These are phyloP conservation scores for Ilex paraguariensis DNA, from an alignment of 305 asterid genomes.

Conservation along the genomic window DNA sequence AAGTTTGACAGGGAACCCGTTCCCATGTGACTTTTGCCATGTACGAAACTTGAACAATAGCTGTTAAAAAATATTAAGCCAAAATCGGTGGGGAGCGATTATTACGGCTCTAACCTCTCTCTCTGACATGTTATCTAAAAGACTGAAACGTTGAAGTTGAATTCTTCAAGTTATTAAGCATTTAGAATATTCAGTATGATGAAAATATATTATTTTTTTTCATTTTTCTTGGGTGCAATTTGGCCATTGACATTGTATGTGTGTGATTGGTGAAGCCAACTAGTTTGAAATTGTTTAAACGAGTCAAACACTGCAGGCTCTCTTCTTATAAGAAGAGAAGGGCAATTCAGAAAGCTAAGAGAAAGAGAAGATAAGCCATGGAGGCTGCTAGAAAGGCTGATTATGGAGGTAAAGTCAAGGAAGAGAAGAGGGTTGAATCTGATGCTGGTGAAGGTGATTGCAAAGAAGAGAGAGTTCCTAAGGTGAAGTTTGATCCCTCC, in stretches of 20 bases:
- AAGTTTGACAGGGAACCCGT: conserved; percentile 36
- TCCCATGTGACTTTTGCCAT: conserved; percentile 20
- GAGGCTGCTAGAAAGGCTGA: conserved; percentile 36
- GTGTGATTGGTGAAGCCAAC: conserved; percentile 40
- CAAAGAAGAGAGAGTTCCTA: conserved; percentile 31
- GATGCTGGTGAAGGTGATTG: conserved; percentile 39
- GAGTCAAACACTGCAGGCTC: conserved; percentile 64
- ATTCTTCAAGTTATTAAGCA: conserved; percentile 4
- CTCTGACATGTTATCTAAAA: conserved; percentile 15
- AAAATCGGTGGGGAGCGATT: not conserved
- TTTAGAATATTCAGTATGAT: too few species aligned
- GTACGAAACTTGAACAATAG: conserved; percentile 11
- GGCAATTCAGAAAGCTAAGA: conserved; percentile 20
- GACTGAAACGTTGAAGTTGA: conserved; percentile 30
- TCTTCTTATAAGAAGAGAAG: conserved; percentile 29
- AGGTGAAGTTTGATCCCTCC: conserved; percentile 34
- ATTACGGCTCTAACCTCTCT: conserved; percentile 20
- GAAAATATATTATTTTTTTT: too few species aligned
- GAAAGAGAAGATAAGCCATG: conserved; percentile 17
- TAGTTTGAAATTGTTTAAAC: conserved; percentile 40
- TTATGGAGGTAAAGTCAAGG: conserved; percentile 21
- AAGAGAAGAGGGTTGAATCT: conserved; percentile 35
- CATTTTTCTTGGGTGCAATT: conserved; percentile 5
- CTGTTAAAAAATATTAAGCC: not conserved
- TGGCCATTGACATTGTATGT: conserved; percentile 71